A percentile compares a stretch with the other conserved stretches of the same genome.
Evolutionary conservation across 139 green algal genomes (phyloP).

Genomic region (Chlamydomonas sphaeroides): DNA sequence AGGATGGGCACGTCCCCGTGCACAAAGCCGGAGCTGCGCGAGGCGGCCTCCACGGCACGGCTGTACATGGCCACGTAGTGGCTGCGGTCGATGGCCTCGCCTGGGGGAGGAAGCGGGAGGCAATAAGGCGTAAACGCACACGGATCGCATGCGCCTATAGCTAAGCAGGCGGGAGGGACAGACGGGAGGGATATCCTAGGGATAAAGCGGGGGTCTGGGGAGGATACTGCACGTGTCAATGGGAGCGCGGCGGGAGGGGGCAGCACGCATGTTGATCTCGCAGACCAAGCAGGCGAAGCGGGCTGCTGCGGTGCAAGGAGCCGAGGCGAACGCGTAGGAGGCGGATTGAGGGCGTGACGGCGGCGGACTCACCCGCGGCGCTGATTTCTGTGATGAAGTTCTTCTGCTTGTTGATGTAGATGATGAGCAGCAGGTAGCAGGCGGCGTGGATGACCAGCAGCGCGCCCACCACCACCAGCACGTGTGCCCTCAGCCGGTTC

Average conservation of each 20-base stretch:
- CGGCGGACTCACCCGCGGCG: slow-evolving; percentile 24
- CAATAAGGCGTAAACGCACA: too few relatives aligned
- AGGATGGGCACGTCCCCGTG: not conserved
- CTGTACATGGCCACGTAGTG: slow-evolving; percentile 30
- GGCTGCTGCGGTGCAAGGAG: too few relatives aligned
- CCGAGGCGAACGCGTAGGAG: too few relatives aligned
- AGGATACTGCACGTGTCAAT: not conserved
- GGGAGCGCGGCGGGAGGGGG: too few relatives aligned
- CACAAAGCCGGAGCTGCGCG: not conserved
- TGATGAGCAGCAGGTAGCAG: slow-evolving; percentile 33
- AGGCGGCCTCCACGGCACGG: slow-evolving; percentile 30
- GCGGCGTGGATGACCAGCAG: slow-evolving; percentile 30
- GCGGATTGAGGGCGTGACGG: too few relatives aligned
- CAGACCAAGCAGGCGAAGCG: too few relatives aligned
- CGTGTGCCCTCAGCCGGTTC: slow-evolving; percentile 5
- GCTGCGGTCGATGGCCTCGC: slow-evolving; percentile 39
- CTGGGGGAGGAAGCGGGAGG: too few relatives aligned
- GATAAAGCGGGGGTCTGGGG: too few relatives aligned
- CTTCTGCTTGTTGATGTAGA: slow-evolving; percentile 43
- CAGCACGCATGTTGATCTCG: too few relatives aligned
- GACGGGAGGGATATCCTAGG: too few relatives aligned
- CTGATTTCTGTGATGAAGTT: slow-evolving; percentile 35
- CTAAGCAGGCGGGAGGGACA: too few relatives aligned
- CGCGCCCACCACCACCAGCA: slow-evolving; percentile 11
- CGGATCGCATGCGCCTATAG: too few relatives aligned